These are phyloP conservation scores for Globisporangium ultimum DNA, from an alignment of 352 stramenopile genomes.

Conservation along the genomic window DNA sequence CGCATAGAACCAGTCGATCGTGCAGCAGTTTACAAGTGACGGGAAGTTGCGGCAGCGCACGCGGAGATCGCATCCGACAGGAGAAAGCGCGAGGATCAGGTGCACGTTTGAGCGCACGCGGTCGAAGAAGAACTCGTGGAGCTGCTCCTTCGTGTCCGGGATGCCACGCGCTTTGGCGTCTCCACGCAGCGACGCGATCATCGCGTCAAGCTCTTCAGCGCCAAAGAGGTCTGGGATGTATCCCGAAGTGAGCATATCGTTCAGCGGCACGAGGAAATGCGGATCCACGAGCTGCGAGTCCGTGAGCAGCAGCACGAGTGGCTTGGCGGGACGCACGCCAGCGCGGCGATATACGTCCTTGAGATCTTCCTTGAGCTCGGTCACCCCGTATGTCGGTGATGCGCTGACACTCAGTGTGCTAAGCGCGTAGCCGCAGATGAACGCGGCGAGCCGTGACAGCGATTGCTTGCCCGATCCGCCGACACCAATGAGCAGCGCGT, in stretches of 20 bases:
- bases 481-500: constrained; percentile 85
- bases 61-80: constrained; percentile 72
- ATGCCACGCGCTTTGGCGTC: constrained; percentile 86
- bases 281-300: constrained; percentile 85
- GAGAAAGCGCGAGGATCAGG: constrained; percentile 83
- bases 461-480: constrained; percentile 89
- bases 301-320: constrained; percentile 87
- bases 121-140: constrained; percentile 90
- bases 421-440: constrained; percentile 80
- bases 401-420: constrained; percentile 59
- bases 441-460: constrained; percentile 84
- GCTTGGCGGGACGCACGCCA: constrained; percentile 79
- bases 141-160: constrained; percentile 87
- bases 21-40: constrained; percentile 62
- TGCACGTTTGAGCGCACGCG: constrained; percentile 86
- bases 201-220: constrained; percentile 87
- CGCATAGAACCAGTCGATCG: constrained; percentile 90
- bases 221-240: constrained; percentile 82
- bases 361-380: constrained; percentile 86
- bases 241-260: constrained; percentile 80
- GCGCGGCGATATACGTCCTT: constrained; percentile 89
- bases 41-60: constrained; percentile 81
- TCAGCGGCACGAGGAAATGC: constrained; percentile 84
- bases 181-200: constrained; percentile 62
- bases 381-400: constrained; percentile 57